Evolutionary conservation across 106 monocot genomes (phyloP).

Genomic region (Triglochin maritima): DNA sequence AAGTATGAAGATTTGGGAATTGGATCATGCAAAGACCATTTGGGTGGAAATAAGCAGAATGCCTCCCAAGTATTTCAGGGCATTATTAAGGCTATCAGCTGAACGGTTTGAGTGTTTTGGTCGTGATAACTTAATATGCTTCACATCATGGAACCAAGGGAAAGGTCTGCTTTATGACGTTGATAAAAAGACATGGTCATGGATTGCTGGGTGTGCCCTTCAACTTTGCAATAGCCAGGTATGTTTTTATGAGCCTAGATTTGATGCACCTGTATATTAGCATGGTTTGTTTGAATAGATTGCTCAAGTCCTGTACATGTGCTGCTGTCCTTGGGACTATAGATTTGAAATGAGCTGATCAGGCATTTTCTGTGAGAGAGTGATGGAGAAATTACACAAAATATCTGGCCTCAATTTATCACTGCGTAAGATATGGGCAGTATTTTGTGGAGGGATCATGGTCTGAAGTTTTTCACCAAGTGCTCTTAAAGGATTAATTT

Average conservation of each 20-base stretch:
- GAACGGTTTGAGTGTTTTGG: slow-evolving; percentile 90
- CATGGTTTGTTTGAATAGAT: background rate
- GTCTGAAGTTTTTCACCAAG: too few species aligned
- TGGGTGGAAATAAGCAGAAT: slow-evolving; percentile 81
- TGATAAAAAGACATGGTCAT: slow-evolving; percentile 70
- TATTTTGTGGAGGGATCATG: too few species aligned
- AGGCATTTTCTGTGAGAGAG: too few species aligned
- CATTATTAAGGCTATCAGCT: slow-evolving; percentile 61
- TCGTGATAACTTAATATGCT: slow-evolving; percentile 75
- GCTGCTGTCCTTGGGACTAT: too few species aligned
- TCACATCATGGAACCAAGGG: slow-evolving; percentile 88
- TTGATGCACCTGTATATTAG: slow-evolving; percentile 41
- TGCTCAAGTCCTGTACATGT: too few species aligned
- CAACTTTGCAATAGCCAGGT: slow-evolving; percentile 76
- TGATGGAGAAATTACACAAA: too few species aligned
- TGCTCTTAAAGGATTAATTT: too few species aligned
- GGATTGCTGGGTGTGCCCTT: slow-evolving; percentile 65
- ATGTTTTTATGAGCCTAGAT: slow-evolving; percentile 84
- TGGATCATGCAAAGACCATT: slow-evolving; percentile 56
- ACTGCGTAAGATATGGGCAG: too few species aligned
- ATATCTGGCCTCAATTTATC: too few species aligned
- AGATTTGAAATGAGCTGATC: too few species aligned
- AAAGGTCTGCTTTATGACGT: slow-evolving; percentile 68
- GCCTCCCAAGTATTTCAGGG: slow-evolving; percentile 71
- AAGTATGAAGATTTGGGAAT: slow-evolving; percentile 82